Conservation (phyloP, 169 alveolate species). For the Plasmodium inui region DNA sequence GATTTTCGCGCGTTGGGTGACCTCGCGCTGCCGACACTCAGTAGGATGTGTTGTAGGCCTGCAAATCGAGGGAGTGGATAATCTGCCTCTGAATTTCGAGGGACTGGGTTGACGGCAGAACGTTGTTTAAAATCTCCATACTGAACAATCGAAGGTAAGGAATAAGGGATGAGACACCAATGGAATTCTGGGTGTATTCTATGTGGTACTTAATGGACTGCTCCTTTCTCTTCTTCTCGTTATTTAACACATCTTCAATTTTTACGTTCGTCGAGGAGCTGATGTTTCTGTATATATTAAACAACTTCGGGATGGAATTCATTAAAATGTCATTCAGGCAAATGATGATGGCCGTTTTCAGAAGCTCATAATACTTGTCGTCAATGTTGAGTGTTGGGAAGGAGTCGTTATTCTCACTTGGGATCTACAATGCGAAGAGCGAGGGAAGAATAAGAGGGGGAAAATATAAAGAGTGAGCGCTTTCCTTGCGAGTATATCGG, state of each 20-base stretch:
- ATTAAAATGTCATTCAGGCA: slow-evolving; percentile 68
- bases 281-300: slow-evolving; percentile 26
- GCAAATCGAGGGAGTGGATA: slow-evolving; percentile 69
- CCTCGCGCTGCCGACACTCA: not conserved
- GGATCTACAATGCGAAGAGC: not conserved
- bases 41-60: slow-evolving; percentile 53
- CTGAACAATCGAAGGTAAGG: slow-evolving; percentile 73
- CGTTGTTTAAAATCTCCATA: slow-evolving; percentile 68
- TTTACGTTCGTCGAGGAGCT: slow-evolving; percentile 18
- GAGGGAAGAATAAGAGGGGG: not conserved
- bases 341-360: slow-evolving; percentile 68
- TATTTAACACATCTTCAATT: slow-evolving; percentile 30
- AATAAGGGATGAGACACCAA: slow-evolving; percentile 46
- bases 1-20: not conserved
- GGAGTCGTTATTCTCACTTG: not conserved
- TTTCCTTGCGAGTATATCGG: too few relatives aligned
- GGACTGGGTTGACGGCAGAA: slow-evolving; percentile 76
- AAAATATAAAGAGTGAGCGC: too few relatives aligned
- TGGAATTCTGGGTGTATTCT: slow-evolving; percentile 56
- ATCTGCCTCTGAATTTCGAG: slow-evolving; percentile 68
- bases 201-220: slow-evolving; percentile 73
- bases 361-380: slow-evolving; percentile 54
- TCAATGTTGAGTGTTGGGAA: slow-evolving; percentile 51
- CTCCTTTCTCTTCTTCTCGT: slow-evolving; percentile 63
- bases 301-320: slow-evolving; percentile 69